Evolutionary conservation across 176 grass and related monocot genomes (phyloP).

Genomic region (Oryza glaberrima): DNA sequence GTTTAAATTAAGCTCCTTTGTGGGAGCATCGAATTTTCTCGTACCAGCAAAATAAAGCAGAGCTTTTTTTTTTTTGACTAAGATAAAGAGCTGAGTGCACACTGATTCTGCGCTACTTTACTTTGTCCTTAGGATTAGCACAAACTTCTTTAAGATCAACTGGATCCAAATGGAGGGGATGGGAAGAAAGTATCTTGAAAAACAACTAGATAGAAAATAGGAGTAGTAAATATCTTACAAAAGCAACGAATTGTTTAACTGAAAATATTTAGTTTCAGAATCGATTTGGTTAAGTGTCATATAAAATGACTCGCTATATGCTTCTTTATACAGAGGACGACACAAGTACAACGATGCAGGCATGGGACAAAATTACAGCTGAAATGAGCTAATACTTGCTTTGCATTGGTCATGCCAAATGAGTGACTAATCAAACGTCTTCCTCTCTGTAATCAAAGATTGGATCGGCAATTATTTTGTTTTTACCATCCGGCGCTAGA

Average conservation of each 20-base stretch:
- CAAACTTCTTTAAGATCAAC: neutral
- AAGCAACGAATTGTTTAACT: neutral
- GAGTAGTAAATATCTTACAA: conserved; percentile 17
- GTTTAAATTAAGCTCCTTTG: conserved; percentile 1
- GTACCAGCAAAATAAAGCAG: neutral
- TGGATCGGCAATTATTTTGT: neutral
- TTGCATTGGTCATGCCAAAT: neutral
- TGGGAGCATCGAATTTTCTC: conserved; percentile 33
- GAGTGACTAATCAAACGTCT: neutral
- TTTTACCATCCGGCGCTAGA: neutral
- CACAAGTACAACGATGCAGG: neutral
- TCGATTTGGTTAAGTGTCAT: neutral
- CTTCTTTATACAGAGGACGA: neutral
- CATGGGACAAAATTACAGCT: neutral
- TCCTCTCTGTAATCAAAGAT: neutral
- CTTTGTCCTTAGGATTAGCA: neutral
- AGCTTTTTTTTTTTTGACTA: neutral
- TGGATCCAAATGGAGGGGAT: neutral
- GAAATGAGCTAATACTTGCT: neutral
- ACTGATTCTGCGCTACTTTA: neutral
- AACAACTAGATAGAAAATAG: neutral
- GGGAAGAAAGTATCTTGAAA: neutral
- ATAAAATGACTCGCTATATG: neutral
- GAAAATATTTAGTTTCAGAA: neutral
- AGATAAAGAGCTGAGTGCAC: neutral